These are phyloP conservation scores for Desmodesmus armatus DNA, from an alignment of 139 green algal genomes.

Conservation along the genomic window DNA sequence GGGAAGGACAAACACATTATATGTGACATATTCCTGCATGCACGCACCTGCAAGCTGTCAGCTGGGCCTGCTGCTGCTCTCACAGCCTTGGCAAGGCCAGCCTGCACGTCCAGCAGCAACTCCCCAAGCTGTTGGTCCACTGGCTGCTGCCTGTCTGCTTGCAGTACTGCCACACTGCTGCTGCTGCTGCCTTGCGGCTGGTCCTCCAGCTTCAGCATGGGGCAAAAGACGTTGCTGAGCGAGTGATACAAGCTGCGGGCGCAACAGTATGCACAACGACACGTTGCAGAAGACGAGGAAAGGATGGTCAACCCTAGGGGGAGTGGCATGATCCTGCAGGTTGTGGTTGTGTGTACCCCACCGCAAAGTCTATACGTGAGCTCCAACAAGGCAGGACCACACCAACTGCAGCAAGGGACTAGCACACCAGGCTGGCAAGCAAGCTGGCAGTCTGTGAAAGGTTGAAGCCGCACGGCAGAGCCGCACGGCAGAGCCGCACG, in stretches of 20 bases:
- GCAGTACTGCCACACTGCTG: neutral
- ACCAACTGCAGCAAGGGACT: no score
- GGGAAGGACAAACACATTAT: neutral
- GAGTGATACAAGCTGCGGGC: constrained; percentile 66
- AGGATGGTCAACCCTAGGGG: no score
- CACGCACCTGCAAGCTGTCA: neutral
- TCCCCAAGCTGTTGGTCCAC: constrained; percentile 61
- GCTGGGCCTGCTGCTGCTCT: neutral
- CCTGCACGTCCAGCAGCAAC: constrained; percentile 69
- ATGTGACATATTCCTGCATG: neutral
- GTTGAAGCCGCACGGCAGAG: neutral
- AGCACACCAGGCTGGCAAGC: no score
- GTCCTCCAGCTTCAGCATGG: constrained; percentile 48
- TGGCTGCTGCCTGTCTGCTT: constrained; percentile 23
- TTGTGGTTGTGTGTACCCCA: no score
- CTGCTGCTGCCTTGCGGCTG: neutral
- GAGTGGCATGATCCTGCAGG: no score
- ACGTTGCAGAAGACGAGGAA: neutral
- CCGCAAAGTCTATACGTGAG: no score
- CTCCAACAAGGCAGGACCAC: no score
- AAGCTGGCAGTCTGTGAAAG: neutral
- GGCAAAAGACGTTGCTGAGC: constrained; percentile 67
- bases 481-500: neutral
- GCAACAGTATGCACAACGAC: neutral
- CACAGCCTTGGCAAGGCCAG: constrained; percentile 58